A percentile compares a stretch with the other conserved stretches of the same genome.
phyloP scores from a whole-genome alignment of 2,329 filamentous ascomycete species.

The Parasarocladium wereldwijsianum region DNA sequence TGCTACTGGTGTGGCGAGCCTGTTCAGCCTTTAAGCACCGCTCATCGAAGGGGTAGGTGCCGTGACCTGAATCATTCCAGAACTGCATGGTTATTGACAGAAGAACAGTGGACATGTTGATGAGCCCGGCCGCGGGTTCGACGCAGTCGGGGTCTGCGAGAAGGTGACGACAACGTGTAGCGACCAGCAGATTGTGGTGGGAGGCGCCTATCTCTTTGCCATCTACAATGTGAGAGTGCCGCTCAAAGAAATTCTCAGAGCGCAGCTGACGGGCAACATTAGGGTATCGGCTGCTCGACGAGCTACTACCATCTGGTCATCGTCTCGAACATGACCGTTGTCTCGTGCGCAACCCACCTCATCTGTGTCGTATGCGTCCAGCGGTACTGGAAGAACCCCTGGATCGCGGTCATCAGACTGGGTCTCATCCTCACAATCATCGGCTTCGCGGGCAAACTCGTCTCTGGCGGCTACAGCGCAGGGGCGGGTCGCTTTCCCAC shows the following conservation, averaged over 20 bases:
- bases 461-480: not conserved
- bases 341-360: slow-evolving; percentile 1
- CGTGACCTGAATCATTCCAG: too few relatives aligned
- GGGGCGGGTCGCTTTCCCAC: not conserved
- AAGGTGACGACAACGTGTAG: not conserved
- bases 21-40: too few relatives aligned
- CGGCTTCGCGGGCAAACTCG: not conserved
- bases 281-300: not conserved
- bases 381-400: not conserved
- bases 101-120: too few relatives aligned
- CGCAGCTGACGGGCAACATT: too few relatives aligned
- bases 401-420: not conserved
- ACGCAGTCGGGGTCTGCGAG: not conserved
- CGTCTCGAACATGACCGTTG: not conserved
- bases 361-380: not conserved
- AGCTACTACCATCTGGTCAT: not conserved
- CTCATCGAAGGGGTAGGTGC: too few relatives aligned
- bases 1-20: too few relatives aligned
- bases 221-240: not conserved
- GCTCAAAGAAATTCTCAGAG: too few relatives aligned
- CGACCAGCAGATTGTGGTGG: slow-evolving; percentile 1
- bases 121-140: not conserved
- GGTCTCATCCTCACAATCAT: not conserved
- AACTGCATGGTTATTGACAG: too few relatives aligned
- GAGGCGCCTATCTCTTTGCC: not conserved